Conservation (phyloP, 2,329 filamentous ascomycete species). For the Cyphellophora europaea region DNA sequence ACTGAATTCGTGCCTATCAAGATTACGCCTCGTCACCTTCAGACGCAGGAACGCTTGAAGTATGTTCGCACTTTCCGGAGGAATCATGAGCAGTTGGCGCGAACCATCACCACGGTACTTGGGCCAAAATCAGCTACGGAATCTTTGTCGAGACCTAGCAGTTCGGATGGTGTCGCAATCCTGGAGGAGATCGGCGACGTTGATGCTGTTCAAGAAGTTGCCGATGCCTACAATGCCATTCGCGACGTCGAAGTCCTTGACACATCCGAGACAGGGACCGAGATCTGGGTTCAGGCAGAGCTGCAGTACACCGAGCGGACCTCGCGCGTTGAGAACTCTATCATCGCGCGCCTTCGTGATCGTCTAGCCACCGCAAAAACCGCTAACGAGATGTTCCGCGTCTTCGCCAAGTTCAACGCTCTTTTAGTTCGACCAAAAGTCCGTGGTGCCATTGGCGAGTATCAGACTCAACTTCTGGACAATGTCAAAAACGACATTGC, state of each 20-base stretch:
- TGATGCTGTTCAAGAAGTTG: constrained; percentile 92
- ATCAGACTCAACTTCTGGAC: constrained; percentile 95
- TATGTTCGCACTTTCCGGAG: constrained; percentile 93
- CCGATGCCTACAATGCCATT: constrained; percentile 85
- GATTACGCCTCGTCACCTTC: constrained; percentile 75
- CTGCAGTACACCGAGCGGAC: constrained; percentile 96
- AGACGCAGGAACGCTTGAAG: constrained; percentile 80
- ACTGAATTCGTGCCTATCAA: constrained; percentile 99
- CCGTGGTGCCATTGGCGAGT: constrained; percentile 92
- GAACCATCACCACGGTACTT: constrained; percentile 93
- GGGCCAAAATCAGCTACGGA: constrained; percentile 59
- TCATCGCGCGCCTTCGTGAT: constrained; percentile 88
- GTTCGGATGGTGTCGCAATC: constrained; percentile 54
- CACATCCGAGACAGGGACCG: constrained; percentile 79
- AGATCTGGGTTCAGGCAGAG: constrained; percentile 87
- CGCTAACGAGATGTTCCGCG: constrained; percentile 98
- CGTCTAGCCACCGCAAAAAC: constrained; percentile 91
- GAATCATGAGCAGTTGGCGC: constrained; percentile 94
- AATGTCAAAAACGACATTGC: constrained; percentile 96
- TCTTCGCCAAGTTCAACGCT: constrained; percentile 99
- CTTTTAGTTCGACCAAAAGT: constrained; percentile 99
- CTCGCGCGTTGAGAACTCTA: constrained; percentile 94
- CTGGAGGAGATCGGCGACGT: constrained; percentile 95
- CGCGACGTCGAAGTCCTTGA: constrained; percentile 94
- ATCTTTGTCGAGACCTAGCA: constrained; percentile 41